Percentiles rank a stretch among this genome's conserved stretches.
Conservation (phyloP, 768 basidiomycete species). For the Terana coerulea region DNA sequence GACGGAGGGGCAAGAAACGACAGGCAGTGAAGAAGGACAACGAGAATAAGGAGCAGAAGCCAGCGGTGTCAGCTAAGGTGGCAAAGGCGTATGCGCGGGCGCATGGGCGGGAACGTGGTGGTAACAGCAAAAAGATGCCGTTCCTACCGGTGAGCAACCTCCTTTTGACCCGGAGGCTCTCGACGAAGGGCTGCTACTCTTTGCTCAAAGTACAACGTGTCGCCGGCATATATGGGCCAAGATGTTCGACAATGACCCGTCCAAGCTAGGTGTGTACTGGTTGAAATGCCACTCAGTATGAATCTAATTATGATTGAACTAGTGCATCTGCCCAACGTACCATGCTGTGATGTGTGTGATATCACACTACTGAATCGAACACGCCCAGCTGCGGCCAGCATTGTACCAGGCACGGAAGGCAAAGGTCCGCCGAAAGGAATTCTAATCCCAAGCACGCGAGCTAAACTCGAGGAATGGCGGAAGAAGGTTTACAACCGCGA, state of each 20-base stretch:
- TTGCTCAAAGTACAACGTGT: constrained; percentile 26
- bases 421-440: neutral
- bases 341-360: constrained; percentile 12
- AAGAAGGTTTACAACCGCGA: constrained; percentile 2
- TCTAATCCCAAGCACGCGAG: neutral
- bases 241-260: constrained; percentile 17
- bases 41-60: neutral
- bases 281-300: constrained; percentile 8
- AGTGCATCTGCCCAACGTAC: neutral
- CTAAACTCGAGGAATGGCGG: neutral
- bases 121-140: neutral
- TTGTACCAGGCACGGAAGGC: neutral
- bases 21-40: neutral
- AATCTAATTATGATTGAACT: neutral
- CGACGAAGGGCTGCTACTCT: constrained; percentile 27
- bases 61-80: neutral
- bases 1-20: neutral
- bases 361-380: neutral
- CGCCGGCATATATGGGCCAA: constrained; percentile 20
- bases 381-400: neutral
- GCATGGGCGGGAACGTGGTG: constrained; percentile 7
- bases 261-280: neutral
- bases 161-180: constrained; percentile 8
- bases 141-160: constrained; percentile 8
- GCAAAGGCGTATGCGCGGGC: constrained; percentile 11